phyloP scores from a whole-genome alignment of 352 stramenopile genomes.

The Saprolegnia diclina region DNA sequence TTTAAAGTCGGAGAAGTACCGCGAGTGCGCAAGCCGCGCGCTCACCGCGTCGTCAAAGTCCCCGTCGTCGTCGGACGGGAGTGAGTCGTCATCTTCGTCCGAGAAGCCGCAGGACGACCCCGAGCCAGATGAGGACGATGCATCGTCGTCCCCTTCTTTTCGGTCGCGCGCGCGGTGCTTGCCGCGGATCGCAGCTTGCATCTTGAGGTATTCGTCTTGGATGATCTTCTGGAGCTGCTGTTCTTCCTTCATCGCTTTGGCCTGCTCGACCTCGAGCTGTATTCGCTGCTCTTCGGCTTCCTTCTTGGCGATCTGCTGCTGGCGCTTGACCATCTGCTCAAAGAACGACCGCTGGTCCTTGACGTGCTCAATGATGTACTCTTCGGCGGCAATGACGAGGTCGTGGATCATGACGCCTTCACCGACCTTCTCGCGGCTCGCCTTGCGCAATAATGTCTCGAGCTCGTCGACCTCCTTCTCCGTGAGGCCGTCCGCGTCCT shows the following conservation, averaged over 20 bases:
- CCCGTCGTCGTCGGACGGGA: slow-evolving; percentile 32
- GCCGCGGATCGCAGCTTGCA: slow-evolving; percentile 43
- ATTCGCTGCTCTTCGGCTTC: slow-evolving; percentile 53
- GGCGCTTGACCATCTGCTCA: slow-evolving; percentile 80
- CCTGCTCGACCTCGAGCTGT: slow-evolving; percentile 47
- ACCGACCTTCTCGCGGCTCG: slow-evolving; percentile 17
- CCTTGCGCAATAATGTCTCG: slow-evolving; percentile 45
- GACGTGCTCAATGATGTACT: slow-evolving; percentile 75
- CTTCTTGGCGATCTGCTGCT: slow-evolving; percentile 55
- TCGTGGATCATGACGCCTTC: slow-evolving; percentile 75
- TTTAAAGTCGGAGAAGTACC: slow-evolving; percentile 82
- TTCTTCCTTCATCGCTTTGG: slow-evolving; percentile 56
- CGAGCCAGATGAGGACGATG: slow-evolving; percentile 40
- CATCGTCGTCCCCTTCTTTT: slow-evolving; percentile 28
- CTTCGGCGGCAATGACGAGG: slow-evolving; percentile 70
- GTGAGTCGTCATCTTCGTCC: neutral
- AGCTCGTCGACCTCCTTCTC: slow-evolving; percentile 58
- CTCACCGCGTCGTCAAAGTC: slow-evolving; percentile 32
- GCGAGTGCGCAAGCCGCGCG: slow-evolving; percentile 43
- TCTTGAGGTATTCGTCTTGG: slow-evolving; percentile 54
- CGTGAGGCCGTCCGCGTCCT: slow-evolving; percentile 62
- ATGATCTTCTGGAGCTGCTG: slow-evolving; percentile 75
- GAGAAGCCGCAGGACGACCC: slow-evolving; percentile 3
- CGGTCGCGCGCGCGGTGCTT: slow-evolving; percentile 32
- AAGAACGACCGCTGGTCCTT: slow-evolving; percentile 85